Evolutionary conservation across 2,329 filamentous ascomycete species (phyloP).

Genomic region (Knoxdaviesia proteae): DNA sequence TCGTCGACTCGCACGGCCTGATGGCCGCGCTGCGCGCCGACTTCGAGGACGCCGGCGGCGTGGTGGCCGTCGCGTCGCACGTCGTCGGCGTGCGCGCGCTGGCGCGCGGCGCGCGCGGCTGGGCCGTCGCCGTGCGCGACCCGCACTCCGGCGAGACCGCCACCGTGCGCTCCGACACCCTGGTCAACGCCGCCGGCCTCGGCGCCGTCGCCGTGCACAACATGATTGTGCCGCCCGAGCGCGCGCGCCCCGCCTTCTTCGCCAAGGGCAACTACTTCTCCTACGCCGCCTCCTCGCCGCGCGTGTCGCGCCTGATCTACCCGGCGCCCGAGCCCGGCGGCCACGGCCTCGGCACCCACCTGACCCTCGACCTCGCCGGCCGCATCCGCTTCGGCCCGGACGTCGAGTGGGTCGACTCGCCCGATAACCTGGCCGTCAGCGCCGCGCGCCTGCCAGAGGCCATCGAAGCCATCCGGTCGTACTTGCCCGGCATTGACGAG

Average conservation of each 20-base stretch:
- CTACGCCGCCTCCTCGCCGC: slow-evolving; percentile 45
- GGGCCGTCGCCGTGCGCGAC: slow-evolving; percentile 40
- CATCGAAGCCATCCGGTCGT: slow-evolving; percentile 53
- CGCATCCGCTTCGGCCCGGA: slow-evolving; percentile 84
- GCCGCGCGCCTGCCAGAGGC: slow-evolving; percentile 41
- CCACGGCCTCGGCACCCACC: slow-evolving; percentile 74
- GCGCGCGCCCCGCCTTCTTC: slow-evolving; percentile 46
- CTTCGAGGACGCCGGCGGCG: slow-evolving; percentile 59
- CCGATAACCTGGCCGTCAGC: slow-evolving; percentile 50
- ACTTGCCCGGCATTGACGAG: slow-evolving; percentile 54
- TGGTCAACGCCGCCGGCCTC: slow-evolving; percentile 76
- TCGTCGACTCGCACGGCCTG: slow-evolving; percentile 67
- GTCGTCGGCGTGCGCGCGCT: slow-evolving; percentile 38
- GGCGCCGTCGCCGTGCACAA: slow-evolving; percentile 61
- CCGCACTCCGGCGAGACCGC: slow-evolving; percentile 21
- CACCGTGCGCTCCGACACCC: slow-evolving; percentile 49
- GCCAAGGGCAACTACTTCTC: slow-evolving; percentile 94
- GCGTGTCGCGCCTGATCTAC: slow-evolving; percentile 58
- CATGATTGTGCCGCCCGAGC: slow-evolving; percentile 44
- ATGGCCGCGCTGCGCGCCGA: slow-evolving; percentile 65
- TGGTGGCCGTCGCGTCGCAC: slow-evolving; percentile 45
- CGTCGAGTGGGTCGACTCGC: slow-evolving; percentile 70
- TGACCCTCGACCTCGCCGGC: slow-evolving; percentile 66
- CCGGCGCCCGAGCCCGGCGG: slow-evolving; percentile 66
- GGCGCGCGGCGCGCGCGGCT: slow-evolving; percentile 36